Conservation (phyloP, 2,329 filamentous ascomycete species). For the Neoscytalidium dimidiatum region DNA sequence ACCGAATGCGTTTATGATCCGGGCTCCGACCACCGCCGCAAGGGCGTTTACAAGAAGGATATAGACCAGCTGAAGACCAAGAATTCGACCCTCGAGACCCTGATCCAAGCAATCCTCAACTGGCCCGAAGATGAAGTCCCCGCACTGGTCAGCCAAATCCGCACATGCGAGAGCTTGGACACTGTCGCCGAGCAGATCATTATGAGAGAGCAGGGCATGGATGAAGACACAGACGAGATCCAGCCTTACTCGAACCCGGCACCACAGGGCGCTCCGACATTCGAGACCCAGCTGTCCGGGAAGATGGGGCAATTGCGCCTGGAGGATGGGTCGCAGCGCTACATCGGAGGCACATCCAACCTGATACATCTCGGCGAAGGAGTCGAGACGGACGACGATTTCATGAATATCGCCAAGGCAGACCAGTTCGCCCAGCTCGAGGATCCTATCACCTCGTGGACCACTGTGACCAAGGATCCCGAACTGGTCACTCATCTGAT, state of each 20-base stretch:
- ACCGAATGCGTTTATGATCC: conserved; percentile 94
- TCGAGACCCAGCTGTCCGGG: conserved; percentile 81
- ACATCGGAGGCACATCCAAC: conserved; percentile 92
- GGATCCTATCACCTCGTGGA: conserved; percentile 83
- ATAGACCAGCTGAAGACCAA: conserved; percentile 84
- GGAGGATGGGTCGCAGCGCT: conserved; percentile 84
- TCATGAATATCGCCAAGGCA: conserved; percentile 39
- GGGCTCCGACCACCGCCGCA: conserved; percentile 91
- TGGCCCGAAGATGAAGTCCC: conserved; percentile 84
- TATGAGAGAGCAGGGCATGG: conserved; percentile 52
- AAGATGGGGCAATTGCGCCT: conserved; percentile 92
- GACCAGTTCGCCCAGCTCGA: conserved; percentile 57
- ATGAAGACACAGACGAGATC: conserved; percentile 45
- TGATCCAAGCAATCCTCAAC: conserved; percentile 91
- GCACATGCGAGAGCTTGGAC: conserved; percentile 77
- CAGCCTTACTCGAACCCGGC: conserved; percentile 46
- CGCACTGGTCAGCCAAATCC: conserved; percentile 79
- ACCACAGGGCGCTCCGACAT: conserved; percentile 34
- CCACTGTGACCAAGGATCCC: conserved; percentile 76
- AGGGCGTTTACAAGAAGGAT: conserved; percentile 96
- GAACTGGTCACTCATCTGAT: conserved; percentile 82
- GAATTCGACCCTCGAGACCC: conserved; percentile 84
- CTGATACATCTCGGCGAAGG: conserved; percentile 69
- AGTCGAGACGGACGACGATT: conserved; percentile 39
- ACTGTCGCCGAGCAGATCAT: conserved; percentile 62